Evolutionary conservation across 164 flowering plant species (phyloP).

Genomic region (Stephania cephalantha): DNA sequence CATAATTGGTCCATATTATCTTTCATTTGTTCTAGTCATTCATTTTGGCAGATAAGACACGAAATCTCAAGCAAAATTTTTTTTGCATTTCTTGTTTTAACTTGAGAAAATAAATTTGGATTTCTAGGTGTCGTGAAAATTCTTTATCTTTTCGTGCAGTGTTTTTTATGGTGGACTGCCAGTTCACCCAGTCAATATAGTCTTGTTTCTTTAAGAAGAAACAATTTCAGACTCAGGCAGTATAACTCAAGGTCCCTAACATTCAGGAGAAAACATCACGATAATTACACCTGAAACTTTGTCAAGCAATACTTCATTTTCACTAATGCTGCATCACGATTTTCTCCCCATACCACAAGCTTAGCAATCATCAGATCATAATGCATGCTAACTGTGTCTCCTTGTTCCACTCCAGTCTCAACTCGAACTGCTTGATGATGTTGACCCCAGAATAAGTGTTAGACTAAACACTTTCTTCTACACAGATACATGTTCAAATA

Average conservation of each 20-base stretch:
- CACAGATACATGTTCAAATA: background rate
- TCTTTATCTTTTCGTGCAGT: too few relatives aligned
- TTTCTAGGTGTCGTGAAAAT: too few relatives aligned
- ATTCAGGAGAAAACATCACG: background rate
- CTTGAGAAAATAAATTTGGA: too few relatives aligned
- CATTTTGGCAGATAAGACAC: too few relatives aligned
- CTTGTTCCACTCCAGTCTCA: slow-evolving; percentile 95
- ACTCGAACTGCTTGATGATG: slow-evolving; percentile 59
- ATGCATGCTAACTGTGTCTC: slow-evolving; percentile 93
- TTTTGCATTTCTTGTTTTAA: too few relatives aligned
- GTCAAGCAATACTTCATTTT: slow-evolving; percentile 80
- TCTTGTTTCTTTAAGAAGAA: too few relatives aligned
- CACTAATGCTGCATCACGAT: slow-evolving; percentile 72
- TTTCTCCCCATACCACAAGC: slow-evolving; percentile 94
- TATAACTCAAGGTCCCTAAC: too few relatives aligned
- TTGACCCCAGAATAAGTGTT: slow-evolving; percentile 6
- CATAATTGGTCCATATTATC: slow-evolving; percentile 12
- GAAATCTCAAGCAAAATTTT: too few relatives aligned
- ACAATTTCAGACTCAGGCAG: too few relatives aligned
- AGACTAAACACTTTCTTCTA: background rate
- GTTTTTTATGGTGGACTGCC: too few relatives aligned
- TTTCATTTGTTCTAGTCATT: too few relatives aligned
- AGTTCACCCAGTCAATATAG: too few relatives aligned
- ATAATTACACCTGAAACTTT: slow-evolving; percentile 64
- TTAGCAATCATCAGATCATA: slow-evolving; percentile 99